Evolutionary conservation across 805 yeast genomes (phyloP), one percentile per base, ranked within the genome.

Genomic region (Hagleromyces aurorensis): DNA sequence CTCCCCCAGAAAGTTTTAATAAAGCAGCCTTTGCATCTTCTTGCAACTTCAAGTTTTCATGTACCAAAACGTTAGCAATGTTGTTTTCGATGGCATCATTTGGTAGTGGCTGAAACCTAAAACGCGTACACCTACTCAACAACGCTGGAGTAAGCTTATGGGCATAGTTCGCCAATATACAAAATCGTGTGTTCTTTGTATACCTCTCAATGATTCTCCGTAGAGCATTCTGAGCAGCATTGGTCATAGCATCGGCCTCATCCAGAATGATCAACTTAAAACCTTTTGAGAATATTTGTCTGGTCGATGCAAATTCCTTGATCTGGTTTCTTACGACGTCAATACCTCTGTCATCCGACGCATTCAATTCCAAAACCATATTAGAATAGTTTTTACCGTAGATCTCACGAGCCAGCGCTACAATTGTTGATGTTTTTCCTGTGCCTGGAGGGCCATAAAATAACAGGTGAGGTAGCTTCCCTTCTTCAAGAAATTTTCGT

Each of bases 391-490:
- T 67, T 40, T 75, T 72, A 3, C 98, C 99, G 51, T 80, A 87
- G 6, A 87, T 72, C 48, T 86, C 95, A 34, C 74, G 66, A 1
- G 96, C 95, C 34, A 87, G 59, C 1, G 96, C 96, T 13, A 80
- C 69, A 41, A 85, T 79, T 3, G 94, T 84, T 3, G 94, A 80
- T 0, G 95, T 85, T 55, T 85, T 85, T 42, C 95, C 95, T 0
- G 94, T 85, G 13, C 95, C 95, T 11, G 95, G 95, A 1, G 95
- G 94, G 0, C 95, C 96, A 55, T 91, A 91, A 59, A 91, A 91
- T 30, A 91, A 65, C 43, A 91, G 61, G 60, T 91, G 98, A 2
- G 98, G 98, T 20, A 89, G 64, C 43, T 75, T 74, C 7, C 91
- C 87, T 37, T 79, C 83, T 37, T 74, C 70, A 11, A 87, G 86